phyloP scores from a whole-genome alignment of 106 monocot species.

The Hemerocallis citrina region DNA sequence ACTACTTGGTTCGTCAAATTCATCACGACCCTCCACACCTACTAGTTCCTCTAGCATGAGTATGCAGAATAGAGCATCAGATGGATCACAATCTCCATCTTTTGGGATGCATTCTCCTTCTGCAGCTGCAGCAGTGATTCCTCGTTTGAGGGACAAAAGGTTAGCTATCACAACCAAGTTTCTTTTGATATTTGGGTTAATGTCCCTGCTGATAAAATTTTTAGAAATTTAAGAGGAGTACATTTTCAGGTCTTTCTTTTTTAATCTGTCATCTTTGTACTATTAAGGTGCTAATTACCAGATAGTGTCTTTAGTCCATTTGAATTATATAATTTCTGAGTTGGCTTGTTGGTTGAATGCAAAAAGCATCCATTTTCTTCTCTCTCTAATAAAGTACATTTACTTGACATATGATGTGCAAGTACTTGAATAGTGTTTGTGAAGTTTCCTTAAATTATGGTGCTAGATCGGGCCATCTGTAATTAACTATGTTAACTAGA shows the following conservation, averaged over 20 bases:
- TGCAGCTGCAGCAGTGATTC: slow-evolving; percentile 76
- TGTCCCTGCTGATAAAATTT: too few species aligned
- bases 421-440: background rate
- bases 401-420: too few species aligned
- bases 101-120: slow-evolving; percentile 56
- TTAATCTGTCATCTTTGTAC: too few species aligned
- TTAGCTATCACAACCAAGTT: slow-evolving; percentile 1
- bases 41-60: slow-evolving; percentile 30
- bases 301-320: too few species aligned
- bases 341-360: too few species aligned
- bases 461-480: background rate
- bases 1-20: slow-evolving; percentile 20
- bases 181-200: background rate
- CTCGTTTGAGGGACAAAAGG: slow-evolving; percentile 87
- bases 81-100: slow-evolving; percentile 39
- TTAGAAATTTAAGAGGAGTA: too few species aligned
- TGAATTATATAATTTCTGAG: too few species aligned
- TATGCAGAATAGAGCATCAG: slow-evolving; percentile 39
- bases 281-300: too few species aligned
- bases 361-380: too few species aligned
- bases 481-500: background rate
- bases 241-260: too few species aligned
- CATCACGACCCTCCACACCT: slow-evolving; percentile 38
- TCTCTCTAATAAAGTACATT: too few species aligned
- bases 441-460: background rate